phyloP scores from a whole-genome alignment of 148 eudicot genomes.

The Linanthus parryae region DNA sequence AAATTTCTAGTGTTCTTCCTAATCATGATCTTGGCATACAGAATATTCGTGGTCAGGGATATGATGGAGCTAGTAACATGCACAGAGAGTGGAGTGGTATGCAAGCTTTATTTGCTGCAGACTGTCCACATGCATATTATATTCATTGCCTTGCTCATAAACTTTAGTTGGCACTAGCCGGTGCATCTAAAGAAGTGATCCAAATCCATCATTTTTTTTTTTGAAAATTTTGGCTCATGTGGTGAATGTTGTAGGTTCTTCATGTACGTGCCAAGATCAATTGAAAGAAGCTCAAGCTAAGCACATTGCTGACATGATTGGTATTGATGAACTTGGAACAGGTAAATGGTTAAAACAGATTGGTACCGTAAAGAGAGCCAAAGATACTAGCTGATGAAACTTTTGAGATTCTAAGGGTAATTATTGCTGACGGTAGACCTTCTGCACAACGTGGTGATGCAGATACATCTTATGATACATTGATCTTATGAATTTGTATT shows the following conservation, averaged over 20 bases:
- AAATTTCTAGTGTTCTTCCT: neutral
- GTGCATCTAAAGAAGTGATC: neutral
- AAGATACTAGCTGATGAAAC: neutral
- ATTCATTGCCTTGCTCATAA: neutral
- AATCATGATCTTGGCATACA: neutral
- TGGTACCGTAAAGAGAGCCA: neutral
- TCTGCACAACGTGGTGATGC: neutral
- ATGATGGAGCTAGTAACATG: constrained; percentile 4
- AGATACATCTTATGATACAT: too few species aligned
- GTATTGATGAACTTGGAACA: neutral
- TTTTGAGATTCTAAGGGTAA: neutral
- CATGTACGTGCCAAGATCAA: neutral
- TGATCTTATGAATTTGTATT: neutral
- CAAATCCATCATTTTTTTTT: neutral
- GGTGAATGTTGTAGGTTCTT: neutral
- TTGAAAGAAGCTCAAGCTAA: neutral
- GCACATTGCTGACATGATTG: neutral
- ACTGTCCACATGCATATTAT: constrained; percentile 1
- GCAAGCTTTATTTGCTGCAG: neutral
- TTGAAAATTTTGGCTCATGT: neutral
- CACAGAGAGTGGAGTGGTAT: neutral
- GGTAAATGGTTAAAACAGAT: neutral
- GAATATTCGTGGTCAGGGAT: neutral
- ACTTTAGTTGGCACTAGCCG: neutral
- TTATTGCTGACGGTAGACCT: neutral